Evolutionary conservation across 176 grass and related monocot species (phyloP).

Genomic region (Thinopyrum elongatum): DNA sequence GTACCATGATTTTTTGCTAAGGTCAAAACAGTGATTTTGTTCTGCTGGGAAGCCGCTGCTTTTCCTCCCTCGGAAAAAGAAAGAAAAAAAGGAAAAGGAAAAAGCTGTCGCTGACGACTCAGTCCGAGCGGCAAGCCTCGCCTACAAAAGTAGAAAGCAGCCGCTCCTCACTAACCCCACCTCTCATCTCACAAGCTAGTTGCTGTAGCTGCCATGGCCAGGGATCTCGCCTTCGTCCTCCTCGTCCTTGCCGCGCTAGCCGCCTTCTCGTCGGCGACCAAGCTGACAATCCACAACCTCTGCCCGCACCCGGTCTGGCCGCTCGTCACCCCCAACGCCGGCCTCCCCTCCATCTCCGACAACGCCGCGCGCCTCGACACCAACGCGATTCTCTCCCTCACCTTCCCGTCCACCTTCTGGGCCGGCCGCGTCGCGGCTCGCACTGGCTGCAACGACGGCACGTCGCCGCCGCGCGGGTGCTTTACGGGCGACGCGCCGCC

Average conservation of each 20-base stretch:
- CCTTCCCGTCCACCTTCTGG: constrained; percentile 36
- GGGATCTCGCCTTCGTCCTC: background rate
- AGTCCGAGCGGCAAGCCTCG: background rate
- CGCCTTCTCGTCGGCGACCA: constrained; percentile 6
- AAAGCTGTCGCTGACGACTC: too few species aligned
- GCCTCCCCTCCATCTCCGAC: constrained; percentile 52
- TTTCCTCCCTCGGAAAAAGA: too few species aligned
- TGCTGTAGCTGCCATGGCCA: background rate
- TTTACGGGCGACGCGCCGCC: constrained; percentile 39
- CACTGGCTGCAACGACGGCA: constrained; percentile 41
- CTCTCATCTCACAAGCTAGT: background rate
- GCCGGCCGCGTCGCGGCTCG: constrained; percentile 37
- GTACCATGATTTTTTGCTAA: too few species aligned
- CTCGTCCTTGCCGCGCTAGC: background rate
- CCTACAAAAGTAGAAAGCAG: constrained; percentile 10
- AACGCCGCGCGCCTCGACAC: constrained; percentile 41
- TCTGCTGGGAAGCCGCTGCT: too few species aligned
- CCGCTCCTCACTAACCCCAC: background rate
- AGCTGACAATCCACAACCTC: constrained; percentile 49
- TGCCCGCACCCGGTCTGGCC: constrained; percentile 52
- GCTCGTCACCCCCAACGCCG: constrained; percentile 38
- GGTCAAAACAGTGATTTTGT: too few species aligned
- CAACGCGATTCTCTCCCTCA: constrained; percentile 32
- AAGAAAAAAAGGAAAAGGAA: too few species aligned
- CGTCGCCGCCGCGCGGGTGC: constrained; percentile 19